Evolutionary conservation across 345 rosid genomes (phyloP).

Genomic region (Dipteronia dyeriana): DNA sequence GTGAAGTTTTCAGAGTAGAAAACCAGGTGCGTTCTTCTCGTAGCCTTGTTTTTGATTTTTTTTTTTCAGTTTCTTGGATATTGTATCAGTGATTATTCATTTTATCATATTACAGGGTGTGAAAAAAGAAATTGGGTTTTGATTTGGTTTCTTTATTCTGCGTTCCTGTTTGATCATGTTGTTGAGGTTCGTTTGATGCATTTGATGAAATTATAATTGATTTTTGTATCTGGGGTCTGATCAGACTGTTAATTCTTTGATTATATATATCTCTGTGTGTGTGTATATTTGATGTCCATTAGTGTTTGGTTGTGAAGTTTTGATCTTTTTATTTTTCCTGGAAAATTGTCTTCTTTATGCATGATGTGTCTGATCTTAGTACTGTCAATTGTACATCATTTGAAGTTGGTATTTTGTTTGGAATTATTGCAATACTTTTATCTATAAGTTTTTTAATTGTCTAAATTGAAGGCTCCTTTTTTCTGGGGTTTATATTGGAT

Average conservation of each 20-base stretch:
- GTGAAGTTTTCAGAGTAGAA: conserved; percentile 18
- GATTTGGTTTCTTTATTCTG: conserved; percentile 1
- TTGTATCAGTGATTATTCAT: conserved; percentile 9
- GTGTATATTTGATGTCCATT: conserved; percentile 2
- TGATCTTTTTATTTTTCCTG: background rate
- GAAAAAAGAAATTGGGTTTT: conserved; percentile 8
- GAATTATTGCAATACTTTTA: background rate
- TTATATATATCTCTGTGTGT: background rate
- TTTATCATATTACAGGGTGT: background rate
- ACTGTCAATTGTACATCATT: background rate
- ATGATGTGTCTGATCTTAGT: conserved; percentile 12
- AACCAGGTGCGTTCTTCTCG: conserved; percentile 36
- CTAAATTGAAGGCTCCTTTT: background rate
- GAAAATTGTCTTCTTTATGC: background rate
- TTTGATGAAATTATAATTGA: background rate
- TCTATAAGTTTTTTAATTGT: conserved; percentile 6
- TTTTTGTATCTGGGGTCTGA: conserved; percentile 18
- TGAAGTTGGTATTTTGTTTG: background rate
- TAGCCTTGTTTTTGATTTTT: background rate
- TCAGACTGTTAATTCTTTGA: conserved; percentile 7
- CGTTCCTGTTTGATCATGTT: background rate
- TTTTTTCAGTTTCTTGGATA: background rate
- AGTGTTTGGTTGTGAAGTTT: background rate
- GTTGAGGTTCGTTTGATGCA: conserved; percentile 25
- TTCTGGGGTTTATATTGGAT: background rate